A percentile compares a stretch with the other conserved stretches of the same genome.
Evolutionary conservation across 2,329 filamentous ascomycete species (phyloP).

Genomic region (Fusarium veterinarium): DNA sequence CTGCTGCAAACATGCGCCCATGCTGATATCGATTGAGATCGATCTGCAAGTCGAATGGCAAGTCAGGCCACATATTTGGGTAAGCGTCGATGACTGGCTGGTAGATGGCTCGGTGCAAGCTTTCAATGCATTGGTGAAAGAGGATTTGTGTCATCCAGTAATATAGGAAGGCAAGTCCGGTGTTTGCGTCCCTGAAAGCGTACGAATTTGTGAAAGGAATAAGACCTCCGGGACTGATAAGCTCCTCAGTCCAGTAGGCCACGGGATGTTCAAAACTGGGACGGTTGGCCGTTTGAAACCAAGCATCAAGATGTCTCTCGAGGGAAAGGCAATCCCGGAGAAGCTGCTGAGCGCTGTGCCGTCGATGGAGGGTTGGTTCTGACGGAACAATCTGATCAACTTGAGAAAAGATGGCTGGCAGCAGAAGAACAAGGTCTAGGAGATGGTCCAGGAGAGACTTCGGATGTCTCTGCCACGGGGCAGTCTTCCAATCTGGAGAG

Average conservation of each 20-base stretch:
- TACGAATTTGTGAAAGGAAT: slow-evolving; percentile 60
- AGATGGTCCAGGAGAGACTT: slow-evolving; percentile 64
- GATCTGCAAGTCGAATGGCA: slow-evolving; percentile 54
- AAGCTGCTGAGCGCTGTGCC: slow-evolving; percentile 60
- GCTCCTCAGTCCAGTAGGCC: slow-evolving; percentile 56
- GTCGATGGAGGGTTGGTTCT: slow-evolving; percentile 55
- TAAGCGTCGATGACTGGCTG: slow-evolving; percentile 57
- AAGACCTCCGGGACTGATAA: slow-evolving; percentile 44
- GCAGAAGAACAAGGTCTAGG: slow-evolving; percentile 60
- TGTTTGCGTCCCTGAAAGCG: slow-evolving; percentile 57
- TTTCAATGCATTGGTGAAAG: slow-evolving; percentile 61
- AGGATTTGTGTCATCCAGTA: slow-evolving; percentile 65
- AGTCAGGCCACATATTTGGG: slow-evolving; percentile 53
- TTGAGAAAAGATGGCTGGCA: slow-evolving; percentile 60
- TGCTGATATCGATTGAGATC: slow-evolving; percentile 58
- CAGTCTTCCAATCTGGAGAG: slow-evolving; percentile 61
- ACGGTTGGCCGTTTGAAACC: slow-evolving; percentile 53
- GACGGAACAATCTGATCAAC: slow-evolving; percentile 56
- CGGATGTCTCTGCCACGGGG: slow-evolving; percentile 64
- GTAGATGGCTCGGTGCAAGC: slow-evolving; percentile 57
- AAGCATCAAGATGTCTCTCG: slow-evolving; percentile 60
- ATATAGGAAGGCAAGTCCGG: slow-evolving; percentile 62
- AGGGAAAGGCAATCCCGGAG: slow-evolving; percentile 60
- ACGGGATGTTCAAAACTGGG: slow-evolving; percentile 46
- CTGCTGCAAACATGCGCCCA: slow-evolving; percentile 58